Evolutionary conservation across 2,329 filamentous ascomycete genomes (phyloP).

Genomic region (Curvularia spicifera): DNA sequence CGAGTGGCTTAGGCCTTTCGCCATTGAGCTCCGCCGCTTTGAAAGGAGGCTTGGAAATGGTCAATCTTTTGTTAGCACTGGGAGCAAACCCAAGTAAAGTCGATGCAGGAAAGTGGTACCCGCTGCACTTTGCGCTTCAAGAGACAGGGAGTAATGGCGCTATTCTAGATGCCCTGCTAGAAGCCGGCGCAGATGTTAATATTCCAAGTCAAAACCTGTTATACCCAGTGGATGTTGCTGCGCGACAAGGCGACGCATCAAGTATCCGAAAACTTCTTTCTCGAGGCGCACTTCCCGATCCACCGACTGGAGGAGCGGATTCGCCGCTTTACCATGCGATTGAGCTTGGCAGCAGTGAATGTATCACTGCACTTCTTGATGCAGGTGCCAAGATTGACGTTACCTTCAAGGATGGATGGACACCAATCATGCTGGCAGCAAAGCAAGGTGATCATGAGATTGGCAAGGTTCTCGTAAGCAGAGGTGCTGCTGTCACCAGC

Average conservation of each 20-base stretch:
- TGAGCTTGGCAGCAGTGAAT: background rate
- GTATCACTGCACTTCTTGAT: background rate
- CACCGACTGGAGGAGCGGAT: background rate
- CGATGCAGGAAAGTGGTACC: background rate
- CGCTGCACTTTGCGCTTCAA: background rate
- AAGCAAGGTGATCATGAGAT: background rate
- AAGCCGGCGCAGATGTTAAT: background rate
- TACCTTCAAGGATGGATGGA: background rate
- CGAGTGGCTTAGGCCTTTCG: background rate
- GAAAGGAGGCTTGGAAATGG: background rate
- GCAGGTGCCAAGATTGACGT: background rate
- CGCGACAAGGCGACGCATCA: background rate
- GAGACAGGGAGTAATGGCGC: background rate
- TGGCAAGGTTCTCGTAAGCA: background rate
- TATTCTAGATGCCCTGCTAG: background rate
- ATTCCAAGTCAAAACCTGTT: background rate
- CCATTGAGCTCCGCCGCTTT: background rate
- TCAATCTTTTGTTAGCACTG: background rate
- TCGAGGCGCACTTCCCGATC: background rate
- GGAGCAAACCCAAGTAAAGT: background rate
- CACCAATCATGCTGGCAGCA: background rate
- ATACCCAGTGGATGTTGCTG: background rate
- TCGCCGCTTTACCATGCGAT: background rate
- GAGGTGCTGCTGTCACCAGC: background rate
- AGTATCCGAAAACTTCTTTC: background rate